phyloP scores from a whole-genome alignment of 805 yeast genomes.

The Candida wancherniae region DNA sequence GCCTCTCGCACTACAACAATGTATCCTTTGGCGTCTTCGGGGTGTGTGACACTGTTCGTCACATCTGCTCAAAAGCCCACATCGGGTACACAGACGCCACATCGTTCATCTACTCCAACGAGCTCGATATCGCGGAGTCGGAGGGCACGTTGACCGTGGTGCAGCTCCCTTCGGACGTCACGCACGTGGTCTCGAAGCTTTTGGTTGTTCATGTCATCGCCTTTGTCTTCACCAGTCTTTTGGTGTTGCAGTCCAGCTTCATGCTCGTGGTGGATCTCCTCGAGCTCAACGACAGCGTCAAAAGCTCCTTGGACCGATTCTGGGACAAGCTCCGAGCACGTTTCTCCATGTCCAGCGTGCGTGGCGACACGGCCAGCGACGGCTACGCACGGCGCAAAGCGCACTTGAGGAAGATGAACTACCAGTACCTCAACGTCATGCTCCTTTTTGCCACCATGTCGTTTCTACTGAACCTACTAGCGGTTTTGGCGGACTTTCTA shows the following conservation, averaged over 20 bases:
- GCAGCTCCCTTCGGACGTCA: conserved; percentile 37
- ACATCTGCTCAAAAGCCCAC: conserved; percentile 27
- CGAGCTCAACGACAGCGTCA: too few relatives aligned
- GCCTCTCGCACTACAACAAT: conserved; percentile 28
- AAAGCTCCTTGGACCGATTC: too few relatives aligned
- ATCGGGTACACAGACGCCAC: conserved; percentile 32
- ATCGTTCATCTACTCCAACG: conserved; percentile 6
- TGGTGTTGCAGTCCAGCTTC: conserved; percentile 8
- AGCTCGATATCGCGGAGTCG: conserved; percentile 2
- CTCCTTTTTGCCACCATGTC: conserved; percentile 61
- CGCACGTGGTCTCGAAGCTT: conserved; percentile 36
- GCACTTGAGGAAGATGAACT: conserved; percentile 1
- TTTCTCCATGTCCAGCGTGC: too few relatives aligned
- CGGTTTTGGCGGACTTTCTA: conserved; percentile 77
- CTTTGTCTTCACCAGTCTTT: conserved; percentile 25
- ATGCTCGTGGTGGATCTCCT: conserved; percentile 1
- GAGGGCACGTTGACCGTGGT: conserved; percentile 19
- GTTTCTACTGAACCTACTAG: conserved; percentile 63
- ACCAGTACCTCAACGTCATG: conserved; percentile 38
- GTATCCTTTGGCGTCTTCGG: conserved; percentile 43
- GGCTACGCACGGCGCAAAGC: too few relatives aligned
- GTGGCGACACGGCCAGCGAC: neutral
- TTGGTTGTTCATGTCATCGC: conserved; percentile 40
- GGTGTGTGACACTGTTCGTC: conserved; percentile 27
- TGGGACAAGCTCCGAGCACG: neutral